Base-by-base conservation (phyloP, 176 grass and related monocot genomes). In the Tillandsia fasciculata region DNA sequence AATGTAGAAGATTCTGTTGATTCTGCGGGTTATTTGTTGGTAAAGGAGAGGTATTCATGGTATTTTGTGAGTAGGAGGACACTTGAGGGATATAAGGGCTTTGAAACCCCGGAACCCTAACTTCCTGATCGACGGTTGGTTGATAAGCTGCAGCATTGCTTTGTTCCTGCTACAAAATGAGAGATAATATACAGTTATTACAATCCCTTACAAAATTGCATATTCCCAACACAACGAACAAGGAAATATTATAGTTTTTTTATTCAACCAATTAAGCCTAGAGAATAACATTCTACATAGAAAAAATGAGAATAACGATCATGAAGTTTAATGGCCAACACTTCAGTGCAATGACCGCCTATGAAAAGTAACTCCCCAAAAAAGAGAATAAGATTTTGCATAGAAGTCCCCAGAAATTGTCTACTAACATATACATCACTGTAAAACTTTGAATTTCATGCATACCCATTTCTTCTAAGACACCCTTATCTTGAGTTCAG, bases 1-100 rank as follows among this genome's bases (percentile, higher is more conserved):
- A 85, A 80, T 84, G 79, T 67, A 85, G 12, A 79, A 69, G 53
- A 18, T 76, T 92, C 63, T 78, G 81, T 70, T 90, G 83, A 83
- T 77, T 79, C 58, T 66, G 84, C 72, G 73, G 71, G 52, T 85
- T 87, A 72, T 65, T 89, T 77, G 69, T 50, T 64, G 67, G 77
- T 29, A 76, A 53, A 67, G 69, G 70, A 74, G 66, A 72, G 5
- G 51, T 53, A 79, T 79, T 84, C 23, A 48, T 33, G 53, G 57
- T 76, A 52, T 79, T 81, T 65, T 80, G 84, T 69, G 75, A 67
- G 65, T 79, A 92, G 53, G 71, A 59, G 52, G 76, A 74, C 69
- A 79, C 52, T 51, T 85, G 83, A 72, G 64, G 65, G 28, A 66
- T 15, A 42, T 49, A 74, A 15, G 84, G 78, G 58, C 70, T 74